Evolutionary conservation across 345 rosid species (phyloP).

Genomic region (Abelmoschus esculentus): DNA sequence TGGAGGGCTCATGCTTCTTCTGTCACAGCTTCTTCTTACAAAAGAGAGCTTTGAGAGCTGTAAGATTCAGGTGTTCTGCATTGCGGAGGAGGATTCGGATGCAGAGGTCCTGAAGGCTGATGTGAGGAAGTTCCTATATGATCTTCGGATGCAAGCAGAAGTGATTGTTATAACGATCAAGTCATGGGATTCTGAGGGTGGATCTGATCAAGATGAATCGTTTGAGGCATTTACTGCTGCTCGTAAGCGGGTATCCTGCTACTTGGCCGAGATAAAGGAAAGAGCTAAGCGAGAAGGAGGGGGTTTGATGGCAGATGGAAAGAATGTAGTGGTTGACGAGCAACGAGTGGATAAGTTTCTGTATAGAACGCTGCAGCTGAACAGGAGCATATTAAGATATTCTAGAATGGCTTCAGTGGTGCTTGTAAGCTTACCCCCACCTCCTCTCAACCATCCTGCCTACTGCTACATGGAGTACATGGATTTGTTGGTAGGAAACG

Average conservation of each 20-base stretch:
- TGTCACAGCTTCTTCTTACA: slow-evolving; percentile 95
- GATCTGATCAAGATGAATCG: slow-evolving; percentile 63
- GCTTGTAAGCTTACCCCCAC: slow-evolving; percentile 70
- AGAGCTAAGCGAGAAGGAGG: slow-evolving; percentile 30
- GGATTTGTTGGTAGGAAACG: slow-evolving; percentile 95
- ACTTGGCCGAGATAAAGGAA: slow-evolving; percentile 58
- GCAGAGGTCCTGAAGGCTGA: slow-evolving; percentile 93
- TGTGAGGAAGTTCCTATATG: slow-evolving; percentile 85
- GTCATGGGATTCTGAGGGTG: slow-evolving; percentile 81
- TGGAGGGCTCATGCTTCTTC: slow-evolving; percentile 98
- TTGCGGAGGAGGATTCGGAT: slow-evolving; percentile 94
- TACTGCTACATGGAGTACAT: slow-evolving; percentile 98
- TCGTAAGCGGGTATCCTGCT: slow-evolving; percentile 53
- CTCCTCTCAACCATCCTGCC: slow-evolving; percentile 70
- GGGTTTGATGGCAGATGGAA: slow-evolving; percentile 61
- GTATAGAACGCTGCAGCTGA: slow-evolving; percentile 43
- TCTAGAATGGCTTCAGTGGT: slow-evolving; percentile 78
- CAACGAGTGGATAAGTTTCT: slow-evolving; percentile 53
- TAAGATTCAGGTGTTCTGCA: slow-evolving; percentile 95
- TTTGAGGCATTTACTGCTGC: slow-evolving; percentile 73
- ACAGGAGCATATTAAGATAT: slow-evolving; percentile 51
- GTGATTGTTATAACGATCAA: slow-evolving; percentile 90
- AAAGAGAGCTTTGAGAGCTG: slow-evolving; percentile 98
- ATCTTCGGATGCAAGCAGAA: slow-evolving; percentile 98
- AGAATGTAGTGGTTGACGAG: slow-evolving; percentile 63